Evolutionary conservation across 2,329 filamentous ascomycete species (phyloP), one percentile per base, ranked within the genome.

Genomic region (Pseudogymnoascus sp.): DNA sequence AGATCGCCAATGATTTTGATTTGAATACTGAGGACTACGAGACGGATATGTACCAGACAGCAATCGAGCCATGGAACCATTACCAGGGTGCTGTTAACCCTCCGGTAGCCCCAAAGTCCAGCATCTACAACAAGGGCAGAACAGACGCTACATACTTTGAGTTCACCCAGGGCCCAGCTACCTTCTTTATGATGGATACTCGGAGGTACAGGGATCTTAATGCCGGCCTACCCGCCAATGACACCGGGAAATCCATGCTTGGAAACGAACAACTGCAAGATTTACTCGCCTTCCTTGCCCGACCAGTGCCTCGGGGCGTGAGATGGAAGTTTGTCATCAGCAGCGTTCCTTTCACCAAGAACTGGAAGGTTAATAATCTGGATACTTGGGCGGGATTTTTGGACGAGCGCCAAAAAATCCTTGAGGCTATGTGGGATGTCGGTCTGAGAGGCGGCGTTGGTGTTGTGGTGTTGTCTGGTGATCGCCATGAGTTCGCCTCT

Each of bases 301-400:
- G 83, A 1, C 86, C 89, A 0, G 89, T 91, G 66, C 88, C 90
- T 0, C 78, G 79, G 31, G 91, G 91, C 0, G 87, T 97, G 0
- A 88, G 88, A 71, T 99, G 95, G 93, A 97, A 97, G 78, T 87
- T 99, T 70, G 80, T 99, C 60, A 88, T 93, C 17, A 93, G 90
- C 40, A 93, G 90, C 17, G 89, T 97, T 4, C 95, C 95, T 0
- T 96, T 99, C 73, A 97, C 95, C 6, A 96, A 96, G 78, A 99
- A 99, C 75, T 99, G 95, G 93, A 88, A 86, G 23, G 85, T 96
- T 67, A 93, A 95, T 67, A 86, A 86, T 1, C 82, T 88, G 65
- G 95, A 99, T 72, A 97, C 95, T 0, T 99, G 95, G 95, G 91
- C 91, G 56, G 93, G 93, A 0, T 97, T 96, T 75, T 80, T 97